Evolutionary conservation across 2,329 filamentous ascomycete species (phyloP), one percentile per base, ranked within the genome.

Genomic region (Calonectria pteridis): DNA sequence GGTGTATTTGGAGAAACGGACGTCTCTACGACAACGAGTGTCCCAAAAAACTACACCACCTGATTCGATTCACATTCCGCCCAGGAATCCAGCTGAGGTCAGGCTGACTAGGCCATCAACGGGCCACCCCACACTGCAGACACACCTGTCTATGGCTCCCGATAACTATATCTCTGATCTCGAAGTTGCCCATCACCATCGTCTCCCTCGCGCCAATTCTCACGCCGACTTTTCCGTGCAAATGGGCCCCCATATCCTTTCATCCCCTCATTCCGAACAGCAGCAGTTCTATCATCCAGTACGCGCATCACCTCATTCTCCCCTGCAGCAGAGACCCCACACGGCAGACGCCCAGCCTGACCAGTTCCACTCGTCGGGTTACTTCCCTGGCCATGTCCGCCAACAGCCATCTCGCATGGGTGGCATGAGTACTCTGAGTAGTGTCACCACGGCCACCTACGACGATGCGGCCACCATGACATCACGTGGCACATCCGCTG

Each of bases 231-330:
- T 82, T 55, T 76, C 80, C 16, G 72, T 77, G 26, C 78, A 79
- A 58, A 51, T 72, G 3, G 77, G 76, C 4, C 77, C 79, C 20
- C 79, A 76, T 26, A 55, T 82, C 14, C 73, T 82, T 33, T 76
- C 81, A 26, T 85, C 84, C 0, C 84, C 84, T 11, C 79, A 78
- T 20, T 85, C 83, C 26, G 84, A 85, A 66, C 78, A 84, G 11
- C 82, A 83, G 51, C 91, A 92, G 75, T 89, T 87, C 76, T 93
- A 92, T 82, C 89, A 88, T 14, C 91, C 91, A 0, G 91, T 93
- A 2, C 88, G 89, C 55, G 91, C 91, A 18, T 92, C 89, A 55
- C 91, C 91, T 4, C 89, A 93, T 77, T 93, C 91, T 6, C 91
- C 91, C 16, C 83, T 93, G 1, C 91, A 93, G 81, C 90, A 90